Evolutionary conservation across 2,329 filamentous ascomycete species (phyloP).

Genomic region (Sarocladiaceae sp.): DNA sequence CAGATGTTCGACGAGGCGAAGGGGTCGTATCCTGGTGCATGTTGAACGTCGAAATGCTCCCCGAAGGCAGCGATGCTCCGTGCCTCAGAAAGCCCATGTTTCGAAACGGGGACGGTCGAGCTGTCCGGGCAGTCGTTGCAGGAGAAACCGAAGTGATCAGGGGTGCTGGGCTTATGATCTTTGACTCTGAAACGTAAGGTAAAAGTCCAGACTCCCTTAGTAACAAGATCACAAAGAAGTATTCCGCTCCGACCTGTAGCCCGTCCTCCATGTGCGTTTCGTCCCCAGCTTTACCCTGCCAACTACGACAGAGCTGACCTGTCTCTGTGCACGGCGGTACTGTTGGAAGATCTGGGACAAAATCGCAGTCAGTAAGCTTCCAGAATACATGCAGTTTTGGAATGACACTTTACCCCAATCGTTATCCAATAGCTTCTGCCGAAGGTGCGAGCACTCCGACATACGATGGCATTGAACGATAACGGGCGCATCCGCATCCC

Average conservation of each 20-base stretch:
- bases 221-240: background rate
- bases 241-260: background rate
- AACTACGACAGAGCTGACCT: background rate
- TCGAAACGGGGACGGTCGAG: background rate
- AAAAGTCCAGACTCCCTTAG: background rate
- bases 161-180: background rate
- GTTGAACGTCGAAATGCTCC: background rate
- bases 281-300: background rate
- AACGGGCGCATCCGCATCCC: background rate
- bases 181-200: background rate
- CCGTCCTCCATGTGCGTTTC: background rate
- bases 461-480: background rate
- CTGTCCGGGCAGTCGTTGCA: background rate
- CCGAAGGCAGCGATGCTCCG: background rate
- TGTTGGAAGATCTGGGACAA: background rate
- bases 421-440: background rate
- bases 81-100: background rate
- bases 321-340: background rate
- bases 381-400: background rate
- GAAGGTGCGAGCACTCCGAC: background rate
- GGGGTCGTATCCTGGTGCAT: background rate
- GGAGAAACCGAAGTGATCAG: background rate
- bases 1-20: background rate
- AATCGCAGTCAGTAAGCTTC: background rate
- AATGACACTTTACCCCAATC: background rate